Conservation (phyloP, 257 asterid species). For the Penstemon davidsonii region DNA sequence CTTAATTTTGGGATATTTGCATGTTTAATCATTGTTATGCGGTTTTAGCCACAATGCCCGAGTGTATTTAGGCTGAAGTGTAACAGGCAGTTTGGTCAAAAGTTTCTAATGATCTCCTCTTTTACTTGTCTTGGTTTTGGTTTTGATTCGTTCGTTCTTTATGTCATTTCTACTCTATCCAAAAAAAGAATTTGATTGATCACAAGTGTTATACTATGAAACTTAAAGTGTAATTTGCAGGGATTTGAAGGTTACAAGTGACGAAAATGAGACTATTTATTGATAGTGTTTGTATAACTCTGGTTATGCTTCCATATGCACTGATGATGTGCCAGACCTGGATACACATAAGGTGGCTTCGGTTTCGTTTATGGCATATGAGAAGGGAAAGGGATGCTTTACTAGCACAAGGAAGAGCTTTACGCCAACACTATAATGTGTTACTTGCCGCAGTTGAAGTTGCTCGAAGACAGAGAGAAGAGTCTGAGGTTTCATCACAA, state of each 20-base stretch:
- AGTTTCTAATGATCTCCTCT: too few species aligned
- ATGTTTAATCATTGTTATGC: too few species aligned
- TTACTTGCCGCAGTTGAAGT: background rate
- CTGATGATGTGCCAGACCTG: constrained; percentile 15
- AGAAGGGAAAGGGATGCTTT: constrained; percentile 21
- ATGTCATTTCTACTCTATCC: too few species aligned
- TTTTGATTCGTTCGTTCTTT: too few species aligned
- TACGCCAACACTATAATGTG: constrained; percentile 5
- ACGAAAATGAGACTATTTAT: constrained; percentile 14
- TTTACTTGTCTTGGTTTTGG: too few species aligned
- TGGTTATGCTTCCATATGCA: constrained; percentile 22
- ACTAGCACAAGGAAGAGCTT: constrained; percentile 20
- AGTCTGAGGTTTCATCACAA: background rate
- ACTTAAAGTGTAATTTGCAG: constrained; percentile 8
- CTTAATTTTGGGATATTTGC: too few species aligned
- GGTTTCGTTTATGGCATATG: constrained; percentile 23
- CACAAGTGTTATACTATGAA: background rate
- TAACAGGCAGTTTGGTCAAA: too few species aligned
- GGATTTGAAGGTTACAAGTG: constrained; percentile 3
- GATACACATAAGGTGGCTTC: constrained; percentile 22
- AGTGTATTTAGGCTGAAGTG: too few species aligned
- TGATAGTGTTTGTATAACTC: background rate
- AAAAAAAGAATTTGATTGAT: background rate
- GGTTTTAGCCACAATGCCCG: too few species aligned
- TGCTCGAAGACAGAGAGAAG: background rate